Evolutionary conservation across 371 early-diverging fungal genomes (phyloP).

Genomic region (Mucor plumbeus): DNA sequence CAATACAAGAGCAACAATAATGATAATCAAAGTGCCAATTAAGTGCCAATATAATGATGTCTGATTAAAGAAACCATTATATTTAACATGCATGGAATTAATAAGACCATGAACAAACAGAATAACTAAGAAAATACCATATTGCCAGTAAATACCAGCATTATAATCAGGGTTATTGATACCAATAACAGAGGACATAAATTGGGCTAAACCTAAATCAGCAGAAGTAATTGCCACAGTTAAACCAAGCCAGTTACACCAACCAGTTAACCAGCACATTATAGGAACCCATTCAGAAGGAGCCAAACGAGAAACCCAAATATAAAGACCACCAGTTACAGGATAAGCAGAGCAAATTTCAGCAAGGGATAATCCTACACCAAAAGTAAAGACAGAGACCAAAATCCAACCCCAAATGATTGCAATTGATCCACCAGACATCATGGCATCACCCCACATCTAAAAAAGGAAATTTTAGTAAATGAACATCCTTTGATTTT

Average conservation of each 20-base stretch:
- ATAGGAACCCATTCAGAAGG: conserved; percentile 61
- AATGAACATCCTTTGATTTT: not conserved
- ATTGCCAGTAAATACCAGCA: conserved; percentile 49
- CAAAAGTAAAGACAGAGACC: conserved; percentile 67
- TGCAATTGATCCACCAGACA: conserved; percentile 72
- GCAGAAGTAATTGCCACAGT: conserved; percentile 55
- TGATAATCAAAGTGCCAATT: conserved; percentile 61
- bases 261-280: conserved; percentile 63
- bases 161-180: conserved; percentile 42
- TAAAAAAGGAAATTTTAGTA: conserved; percentile 7
- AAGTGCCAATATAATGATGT: conserved; percentile 66
- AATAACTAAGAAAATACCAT: conserved; percentile 51
- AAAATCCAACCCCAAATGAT: conserved; percentile 76
- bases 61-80: conserved; percentile 61
- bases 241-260: conserved; percentile 67
- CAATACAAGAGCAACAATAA: conserved; percentile 59
- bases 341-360: conserved; percentile 81
- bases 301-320: conserved; percentile 68
- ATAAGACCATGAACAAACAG: conserved; percentile 58
- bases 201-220: conserved; percentile 58
- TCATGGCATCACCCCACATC: conserved; percentile 64
- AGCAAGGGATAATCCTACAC: conserved; percentile 71
- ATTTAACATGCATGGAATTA: conserved; percentile 59
- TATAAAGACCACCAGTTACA: conserved; percentile 65
- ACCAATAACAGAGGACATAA: conserved; percentile 50